A percentile compares a stretch with the other conserved stretches of the same genome.
Evolutionary conservation across 1,284 basidiomycete genomes (phyloP).

Genomic region (Takashimella koratensis): DNA sequence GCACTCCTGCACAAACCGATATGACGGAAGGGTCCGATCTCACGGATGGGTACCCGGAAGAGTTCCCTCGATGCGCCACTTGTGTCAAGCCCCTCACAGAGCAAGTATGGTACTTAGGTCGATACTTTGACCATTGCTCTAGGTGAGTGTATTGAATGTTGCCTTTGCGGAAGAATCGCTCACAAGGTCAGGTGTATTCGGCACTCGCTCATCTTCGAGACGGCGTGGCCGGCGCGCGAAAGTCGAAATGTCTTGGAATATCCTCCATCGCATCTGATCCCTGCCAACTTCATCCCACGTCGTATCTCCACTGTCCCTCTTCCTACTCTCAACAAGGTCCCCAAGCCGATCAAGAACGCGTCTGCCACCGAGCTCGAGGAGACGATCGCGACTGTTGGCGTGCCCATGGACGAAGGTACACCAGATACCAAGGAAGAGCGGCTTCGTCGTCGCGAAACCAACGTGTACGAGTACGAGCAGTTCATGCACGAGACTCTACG

Average conservation of each 20-base stretch:
- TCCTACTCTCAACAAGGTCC: conserved; percentile 30
- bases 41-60: conserved; percentile 8
- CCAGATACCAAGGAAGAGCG: conserved; percentile 18
- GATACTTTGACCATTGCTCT: conserved; percentile 37
- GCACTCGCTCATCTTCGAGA: conserved; percentile 40
- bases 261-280: conserved; percentile 36
- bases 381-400: neutral
- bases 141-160: conserved; percentile 20
- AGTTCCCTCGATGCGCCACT: conserved; percentile 37
- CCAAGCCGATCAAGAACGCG: neutral
- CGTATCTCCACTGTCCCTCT: conserved; percentile 29
- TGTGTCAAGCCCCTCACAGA: conserved; percentile 34
- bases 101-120: conserved; percentile 32
- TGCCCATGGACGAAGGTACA: neutral
- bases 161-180: neutral
- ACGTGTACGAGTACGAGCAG: conserved; percentile 17
- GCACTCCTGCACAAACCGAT: neutral
- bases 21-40: neutral
- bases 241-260: conserved; percentile 29
- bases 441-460: conserved; percentile 1
- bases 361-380: neutral
- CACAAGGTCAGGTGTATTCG: conserved; percentile 31
- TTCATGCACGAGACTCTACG: conserved; percentile 24
- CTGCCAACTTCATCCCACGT: conserved; percentile 26
- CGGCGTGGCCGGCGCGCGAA: conserved; percentile 41